These are phyloP conservation scores for Pugionium dolabratum DNA, from an alignment of 345 rosid genomes.

Conservation along the genomic window DNA sequence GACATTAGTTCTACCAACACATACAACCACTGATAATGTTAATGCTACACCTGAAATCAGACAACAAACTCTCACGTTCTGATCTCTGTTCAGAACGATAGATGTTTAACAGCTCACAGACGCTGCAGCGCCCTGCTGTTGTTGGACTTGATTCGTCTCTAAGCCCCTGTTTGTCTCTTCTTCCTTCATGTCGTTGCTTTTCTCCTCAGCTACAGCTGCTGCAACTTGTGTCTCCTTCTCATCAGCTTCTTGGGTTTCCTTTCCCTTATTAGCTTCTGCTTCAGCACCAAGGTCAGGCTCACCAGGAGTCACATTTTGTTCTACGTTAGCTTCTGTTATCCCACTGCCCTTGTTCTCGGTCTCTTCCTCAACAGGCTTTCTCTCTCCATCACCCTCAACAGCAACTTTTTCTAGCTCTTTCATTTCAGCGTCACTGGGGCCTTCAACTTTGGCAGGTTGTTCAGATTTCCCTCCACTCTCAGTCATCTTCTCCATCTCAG, in stretches of 20 bases:
- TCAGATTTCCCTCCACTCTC: conserved; percentile 15
- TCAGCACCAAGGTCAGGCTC: conserved; percentile 10
- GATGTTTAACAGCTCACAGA: conserved; percentile 37
- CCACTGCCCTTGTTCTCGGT: conserved; percentile 13
- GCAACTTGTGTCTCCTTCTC: conserved; percentile 19
- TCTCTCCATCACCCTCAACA: conserved; percentile 29
- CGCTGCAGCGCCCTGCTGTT: conserved; percentile 19
- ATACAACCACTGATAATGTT: conserved; percentile 32
- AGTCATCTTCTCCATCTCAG: conserved; percentile 3
- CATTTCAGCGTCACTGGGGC: conserved; percentile 15
- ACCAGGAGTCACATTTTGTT: conserved; percentile 2
- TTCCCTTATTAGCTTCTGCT: conserved; percentile 3
- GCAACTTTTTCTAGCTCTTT: conserved; percentile 19
- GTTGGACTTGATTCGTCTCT: conserved; percentile 33
- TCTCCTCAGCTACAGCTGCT: conserved; percentile 26
- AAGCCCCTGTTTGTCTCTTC: conserved; percentile 29
- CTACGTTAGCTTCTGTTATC: conserved; percentile 22
- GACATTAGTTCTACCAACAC: not conserved
- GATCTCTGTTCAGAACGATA: conserved; percentile 24
- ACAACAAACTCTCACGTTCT: conserved; percentile 35
- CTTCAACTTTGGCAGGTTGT: conserved; percentile 24
- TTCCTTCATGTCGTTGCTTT: conserved; percentile 24
- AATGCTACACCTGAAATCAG: conserved; percentile 36
- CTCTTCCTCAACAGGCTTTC: conserved; percentile 29
- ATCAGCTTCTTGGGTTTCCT: conserved; percentile 11